Conservation (phyloP, 345 rosid species). For the Pistacia integerrima region DNA sequence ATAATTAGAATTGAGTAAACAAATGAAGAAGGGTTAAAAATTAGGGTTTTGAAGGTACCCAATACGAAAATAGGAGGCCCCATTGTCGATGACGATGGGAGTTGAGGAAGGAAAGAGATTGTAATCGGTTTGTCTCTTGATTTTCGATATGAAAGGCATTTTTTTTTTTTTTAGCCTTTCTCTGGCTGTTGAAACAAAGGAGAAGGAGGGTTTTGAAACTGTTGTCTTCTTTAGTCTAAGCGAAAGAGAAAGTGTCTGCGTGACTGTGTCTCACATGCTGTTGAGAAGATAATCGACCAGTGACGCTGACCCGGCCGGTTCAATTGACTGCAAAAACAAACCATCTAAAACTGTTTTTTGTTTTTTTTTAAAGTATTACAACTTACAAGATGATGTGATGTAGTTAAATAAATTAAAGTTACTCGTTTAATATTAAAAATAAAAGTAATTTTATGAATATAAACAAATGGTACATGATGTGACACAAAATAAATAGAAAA, state of each 20-base stretch:
- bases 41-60: conserved; percentile 68
- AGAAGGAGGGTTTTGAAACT: conserved; percentile 11
- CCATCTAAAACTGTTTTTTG: too few relatives aligned
- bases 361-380: too few relatives aligned
- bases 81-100: conserved; percentile 98
- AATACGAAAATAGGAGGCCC: conserved; percentile 91
- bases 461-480: too few relatives aligned
- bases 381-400: too few relatives aligned
- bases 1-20: not conserved
- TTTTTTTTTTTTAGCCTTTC: conserved; percentile 16
- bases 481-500: too few relatives aligned
- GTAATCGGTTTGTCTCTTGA: conserved; percentile 79
- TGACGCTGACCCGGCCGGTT: not conserved
- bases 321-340: not conserved
- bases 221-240: not conserved
- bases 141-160: conserved; percentile 61
- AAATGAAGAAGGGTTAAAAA: not conserved
- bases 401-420: too few relatives aligned
- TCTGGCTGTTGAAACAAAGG: not conserved
- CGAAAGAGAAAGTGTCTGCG: too few relatives aligned
- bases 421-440: too few relatives aligned
- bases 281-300: not conserved
- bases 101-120: conserved; percentile 53
- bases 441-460: too few relatives aligned
- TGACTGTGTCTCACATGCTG: not conserved